Evolutionary conservation across 2,329 filamentous ascomycete species (phyloP).

Genomic region (Fusarium bulbicola): DNA sequence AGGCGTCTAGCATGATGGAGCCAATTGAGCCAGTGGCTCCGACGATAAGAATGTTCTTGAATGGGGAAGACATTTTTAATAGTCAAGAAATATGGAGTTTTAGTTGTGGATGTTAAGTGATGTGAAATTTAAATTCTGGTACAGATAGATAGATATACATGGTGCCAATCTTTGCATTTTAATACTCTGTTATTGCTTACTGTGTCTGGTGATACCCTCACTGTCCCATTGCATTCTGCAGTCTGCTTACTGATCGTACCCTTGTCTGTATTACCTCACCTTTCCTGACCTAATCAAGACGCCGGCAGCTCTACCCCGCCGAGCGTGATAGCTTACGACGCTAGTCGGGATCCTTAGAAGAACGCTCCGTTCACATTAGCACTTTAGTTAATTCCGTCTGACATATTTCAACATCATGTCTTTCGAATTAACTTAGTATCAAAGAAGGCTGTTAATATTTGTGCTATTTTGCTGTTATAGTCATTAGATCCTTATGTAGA

Average conservation of each 20-base stretch:
- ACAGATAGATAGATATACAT: too few species aligned
- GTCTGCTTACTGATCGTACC: background rate
- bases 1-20: background rate
- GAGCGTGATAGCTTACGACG: background rate
- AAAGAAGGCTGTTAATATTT: fast-evolving
- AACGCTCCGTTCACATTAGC: background rate
- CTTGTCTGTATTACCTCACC: background rate
- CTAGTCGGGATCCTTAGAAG: background rate
- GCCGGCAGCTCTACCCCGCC: background rate
- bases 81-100: background rate
- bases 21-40: background rate
- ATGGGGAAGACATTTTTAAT: background rate
- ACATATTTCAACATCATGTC: background rate
- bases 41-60: background rate
- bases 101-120: fast-evolving
- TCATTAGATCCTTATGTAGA: fast-evolving
- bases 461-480: fast-evolving
- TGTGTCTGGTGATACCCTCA: background rate
- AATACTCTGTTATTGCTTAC: fast-evolving
- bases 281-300: background rate
- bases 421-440: too few species aligned
- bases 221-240: too few species aligned
- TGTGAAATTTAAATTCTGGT: fast-evolving
- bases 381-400: too few species aligned
- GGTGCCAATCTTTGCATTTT: background rate